A percentile compares a stretch with the other conserved stretches of the same genome.
phyloP scores from a whole-genome alignment of 2,329 filamentous ascomycete species.

The Rhinocladiella similis region DNA sequence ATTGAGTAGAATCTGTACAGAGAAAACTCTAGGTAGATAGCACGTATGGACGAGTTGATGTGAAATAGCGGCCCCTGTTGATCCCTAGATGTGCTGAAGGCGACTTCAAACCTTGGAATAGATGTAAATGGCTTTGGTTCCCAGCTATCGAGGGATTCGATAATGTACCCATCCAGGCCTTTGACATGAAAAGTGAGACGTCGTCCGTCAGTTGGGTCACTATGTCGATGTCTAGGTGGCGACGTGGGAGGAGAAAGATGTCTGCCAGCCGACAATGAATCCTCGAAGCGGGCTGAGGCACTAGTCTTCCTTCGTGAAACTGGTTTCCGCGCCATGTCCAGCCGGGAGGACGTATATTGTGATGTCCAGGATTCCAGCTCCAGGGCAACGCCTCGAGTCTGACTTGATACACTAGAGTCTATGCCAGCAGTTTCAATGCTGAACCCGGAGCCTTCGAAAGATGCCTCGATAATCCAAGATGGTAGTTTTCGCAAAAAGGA shows the following conservation, averaged over 20 bases:
- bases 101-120: slow-evolving; percentile 82
- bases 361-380: slow-evolving; percentile 85
- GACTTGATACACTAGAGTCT: slow-evolving; percentile 77
- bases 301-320: slow-evolving; percentile 69
- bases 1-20: slow-evolving; percentile 90
- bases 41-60: slow-evolving; percentile 76
- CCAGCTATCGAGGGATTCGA: slow-evolving; percentile 81
- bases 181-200: slow-evolving; percentile 77
- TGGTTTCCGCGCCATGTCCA: slow-evolving; percentile 62
- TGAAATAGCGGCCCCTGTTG: slow-evolving; percentile 85
- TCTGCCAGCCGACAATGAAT: slow-evolving; percentile 56
- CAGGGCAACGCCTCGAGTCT: slow-evolving; percentile 78
- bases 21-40: slow-evolving; percentile 82
- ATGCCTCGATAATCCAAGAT: slow-evolving; percentile 78
- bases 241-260: slow-evolving; percentile 52
- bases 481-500: slow-evolving; percentile 73
- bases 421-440: slow-evolving; percentile 88
- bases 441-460: slow-evolving; percentile 84
- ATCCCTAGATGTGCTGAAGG: slow-evolving; percentile 82
- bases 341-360: slow-evolving; percentile 82
- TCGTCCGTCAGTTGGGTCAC: slow-evolving; percentile 67
- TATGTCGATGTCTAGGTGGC: slow-evolving; percentile 43
- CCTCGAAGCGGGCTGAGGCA: slow-evolving; percentile 66
- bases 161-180: slow-evolving; percentile 84
- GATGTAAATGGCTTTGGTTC: slow-evolving; percentile 84